Evolutionary conservation across 331 rosid genomes (phyloP).

Genomic region (Arachis monticola): DNA sequence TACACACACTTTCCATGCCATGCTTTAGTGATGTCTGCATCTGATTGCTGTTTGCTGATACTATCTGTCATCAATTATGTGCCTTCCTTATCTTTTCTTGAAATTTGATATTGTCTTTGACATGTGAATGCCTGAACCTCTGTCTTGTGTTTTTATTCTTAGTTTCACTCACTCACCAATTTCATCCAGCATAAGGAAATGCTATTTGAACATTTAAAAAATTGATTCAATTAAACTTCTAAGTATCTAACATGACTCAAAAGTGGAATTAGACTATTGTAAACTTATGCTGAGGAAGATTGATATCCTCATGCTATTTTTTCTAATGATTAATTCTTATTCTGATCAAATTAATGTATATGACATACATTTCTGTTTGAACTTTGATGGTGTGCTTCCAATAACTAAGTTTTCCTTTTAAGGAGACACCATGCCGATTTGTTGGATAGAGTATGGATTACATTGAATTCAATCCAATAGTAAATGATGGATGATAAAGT

Average conservation of each 20-base stretch:
- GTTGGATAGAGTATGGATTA: too few relatives aligned
- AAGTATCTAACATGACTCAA: background rate
- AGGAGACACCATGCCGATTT: too few relatives aligned
- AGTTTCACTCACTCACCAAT: background rate
- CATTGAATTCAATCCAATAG: too few relatives aligned
- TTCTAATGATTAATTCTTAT: background rate
- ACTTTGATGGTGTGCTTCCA: too few relatives aligned
- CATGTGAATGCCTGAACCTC: conserved; percentile 45
- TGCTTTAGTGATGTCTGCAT: conserved; percentile 45
- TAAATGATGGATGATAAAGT: too few relatives aligned
- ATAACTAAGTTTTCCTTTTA: too few relatives aligned
- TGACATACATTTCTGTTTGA: too few relatives aligned
- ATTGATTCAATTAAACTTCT: background rate
- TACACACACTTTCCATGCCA: conserved; percentile 23
- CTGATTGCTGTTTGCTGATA: conserved; percentile 14
- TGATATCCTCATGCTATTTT: background rate
- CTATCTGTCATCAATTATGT: conserved; percentile 34
- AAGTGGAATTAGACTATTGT: background rate
- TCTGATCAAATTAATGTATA: too few relatives aligned
- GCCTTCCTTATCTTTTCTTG: conserved; percentile 29
- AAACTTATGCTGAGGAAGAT: background rate
- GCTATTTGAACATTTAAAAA: background rate
- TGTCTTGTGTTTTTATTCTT: background rate
- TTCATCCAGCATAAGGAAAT: too few relatives aligned
- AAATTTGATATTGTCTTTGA: conserved; percentile 29